These are phyloP conservation scores for Raddia guianensis DNA, from an alignment of 176 grass and related monocot species.

Conservation along the genomic window DNA sequence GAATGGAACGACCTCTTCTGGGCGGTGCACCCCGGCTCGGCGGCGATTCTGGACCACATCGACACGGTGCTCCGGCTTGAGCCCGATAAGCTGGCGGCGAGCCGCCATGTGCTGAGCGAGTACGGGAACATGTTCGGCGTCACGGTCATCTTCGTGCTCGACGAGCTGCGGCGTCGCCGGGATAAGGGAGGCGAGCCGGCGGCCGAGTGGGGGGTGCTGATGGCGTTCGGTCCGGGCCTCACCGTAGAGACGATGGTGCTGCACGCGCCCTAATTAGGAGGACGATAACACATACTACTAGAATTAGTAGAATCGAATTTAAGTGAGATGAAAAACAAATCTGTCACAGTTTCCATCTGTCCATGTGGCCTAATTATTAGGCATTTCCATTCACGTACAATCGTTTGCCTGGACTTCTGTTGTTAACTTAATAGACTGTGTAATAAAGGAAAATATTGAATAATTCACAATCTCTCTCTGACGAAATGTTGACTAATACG, in stretches of 20 bases:
- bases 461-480: too few relatives aligned
- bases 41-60: constrained; percentile 44
- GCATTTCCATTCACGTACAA: too few relatives aligned
- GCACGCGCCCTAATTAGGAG: too few relatives aligned
- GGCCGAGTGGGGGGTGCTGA: constrained; percentile 47
- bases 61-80: constrained; percentile 41
- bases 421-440: too few relatives aligned
- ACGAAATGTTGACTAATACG: too few relatives aligned
- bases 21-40: constrained; percentile 48
- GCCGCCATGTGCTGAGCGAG: constrained; percentile 38
- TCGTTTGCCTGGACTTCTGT: too few relatives aligned
- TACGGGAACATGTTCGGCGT: constrained; percentile 58
- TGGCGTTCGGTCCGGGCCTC: constrained; percentile 49
- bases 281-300: too few relatives aligned
- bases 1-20: constrained; percentile 69
- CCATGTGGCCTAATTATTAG: too few relatives aligned
- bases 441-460: too few relatives aligned
- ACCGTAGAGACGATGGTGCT: not conserved
- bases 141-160: constrained; percentile 61
- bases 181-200: constrained; percentile 28
- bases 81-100: constrained; percentile 40
- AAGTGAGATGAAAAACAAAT: too few relatives aligned
- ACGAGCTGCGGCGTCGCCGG: constrained; percentile 48
- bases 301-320: too few relatives aligned
- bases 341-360: too few relatives aligned